A percentile compares a stretch with the other conserved stretches of the same genome.
Evolutionary conservation across 169 alveolate genomes (phyloP).

Genomic region (Plasmodium falciparum): DNA sequence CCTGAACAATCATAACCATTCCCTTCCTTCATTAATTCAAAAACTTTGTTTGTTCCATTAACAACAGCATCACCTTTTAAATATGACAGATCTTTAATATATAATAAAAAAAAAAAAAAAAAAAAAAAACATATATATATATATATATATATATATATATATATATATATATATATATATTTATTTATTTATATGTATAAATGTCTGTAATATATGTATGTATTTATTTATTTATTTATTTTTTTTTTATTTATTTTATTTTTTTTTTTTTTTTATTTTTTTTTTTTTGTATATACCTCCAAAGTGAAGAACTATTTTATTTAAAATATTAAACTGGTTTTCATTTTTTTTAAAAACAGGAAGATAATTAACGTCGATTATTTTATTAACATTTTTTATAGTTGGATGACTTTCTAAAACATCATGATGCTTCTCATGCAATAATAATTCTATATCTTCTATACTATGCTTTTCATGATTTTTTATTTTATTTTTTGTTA

Average conservation of each 20-base stretch:
- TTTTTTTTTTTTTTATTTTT: too few relatives aligned
- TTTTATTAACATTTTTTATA: conserved; percentile 49
- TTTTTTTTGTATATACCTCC: conserved; percentile 52
- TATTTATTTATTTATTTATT: too few relatives aligned
- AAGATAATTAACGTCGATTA: conserved; percentile 47
- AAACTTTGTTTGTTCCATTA: conserved; percentile 66
- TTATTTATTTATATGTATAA: not conserved
- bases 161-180: not conserved
- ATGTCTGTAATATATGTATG: not conserved
- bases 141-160: not conserved
- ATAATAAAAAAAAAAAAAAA: not conserved
- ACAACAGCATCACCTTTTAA: conserved; percentile 67
- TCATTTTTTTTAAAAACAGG: conserved; percentile 73
- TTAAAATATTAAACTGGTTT: conserved; percentile 41
- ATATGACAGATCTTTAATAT: conserved; percentile 53
- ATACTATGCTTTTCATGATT: conserved; percentile 50
- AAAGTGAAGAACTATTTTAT: conserved; percentile 74
- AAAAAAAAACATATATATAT: not conserved
- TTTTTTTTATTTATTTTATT: too few relatives aligned
- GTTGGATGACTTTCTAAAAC: conserved; percentile 60
- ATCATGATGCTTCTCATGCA: conserved; percentile 74
- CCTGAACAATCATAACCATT: conserved; percentile 77
- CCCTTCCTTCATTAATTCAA: conserved; percentile 67
- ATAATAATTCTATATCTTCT: conserved; percentile 66
- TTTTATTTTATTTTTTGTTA: conserved; percentile 60